Evolutionary conservation across 768 basidiomycete genomes (phyloP), one percentile per base, ranked within the genome.

Genomic region (Phlebiopsis gigantea): DNA sequence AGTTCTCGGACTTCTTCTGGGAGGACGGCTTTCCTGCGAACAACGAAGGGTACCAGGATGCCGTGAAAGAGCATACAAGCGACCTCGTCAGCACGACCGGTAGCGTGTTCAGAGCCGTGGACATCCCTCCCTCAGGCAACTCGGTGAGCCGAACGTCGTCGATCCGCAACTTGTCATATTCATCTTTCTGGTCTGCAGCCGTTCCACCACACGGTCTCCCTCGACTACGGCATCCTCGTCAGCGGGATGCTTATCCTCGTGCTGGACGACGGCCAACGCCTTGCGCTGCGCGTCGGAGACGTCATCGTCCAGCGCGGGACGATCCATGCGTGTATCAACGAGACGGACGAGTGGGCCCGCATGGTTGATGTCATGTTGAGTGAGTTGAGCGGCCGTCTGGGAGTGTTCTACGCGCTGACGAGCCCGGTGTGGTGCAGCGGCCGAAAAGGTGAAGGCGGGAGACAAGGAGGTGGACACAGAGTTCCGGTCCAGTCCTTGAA

Each of bases 231-330:
- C 10, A 60, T 67, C 49, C 24, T 68, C 8, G 51, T 55, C 10
- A 59, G 58, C 42, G 68, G 68, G 4, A 41, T 57, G 3, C 51
- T 69, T 17, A 56, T 55, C 6, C 61, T 66, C 1, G 61, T 61
- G 21, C 52, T 66, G n/a, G 66, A 69, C 12, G 62, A 64, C 28
- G 65, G 63, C 17, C 45, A 64, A 49, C 41, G 56, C 0, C 54
- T 64, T n/a, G 47, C 53, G 19, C 25, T 69, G 14, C 61, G 63
- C 15, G 60, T 59, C 44, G 67, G 65, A 0, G 63, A 69, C 34
- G 59, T 62, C n/a, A 26, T 64, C 28, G 55, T 66, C 25, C 68
- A 68, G 53, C 64, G 65, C 15, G 64, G 64, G 0, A 66, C 66
- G 8, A 57, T 62, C 49, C 66, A 68, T 49, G 31, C 55, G 0